Percentiles rank a stretch among this genome's conserved stretches.
Conservation (phyloP, 805 yeast species). For the Metschnikowia reukaufii region DNA sequence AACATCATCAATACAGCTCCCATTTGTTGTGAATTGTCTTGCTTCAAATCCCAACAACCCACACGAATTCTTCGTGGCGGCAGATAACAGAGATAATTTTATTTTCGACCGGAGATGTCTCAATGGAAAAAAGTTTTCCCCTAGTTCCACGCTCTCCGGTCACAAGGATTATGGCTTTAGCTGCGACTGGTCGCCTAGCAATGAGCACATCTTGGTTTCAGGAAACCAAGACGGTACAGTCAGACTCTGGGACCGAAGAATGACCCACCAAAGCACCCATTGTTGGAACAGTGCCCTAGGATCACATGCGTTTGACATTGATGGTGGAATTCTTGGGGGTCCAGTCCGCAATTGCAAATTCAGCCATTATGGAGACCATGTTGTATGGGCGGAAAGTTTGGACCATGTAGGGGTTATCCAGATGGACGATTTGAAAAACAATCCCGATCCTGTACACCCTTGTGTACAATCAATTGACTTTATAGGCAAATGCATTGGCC, state of each 20-base stretch:
- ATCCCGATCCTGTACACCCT: conserved; percentile 12
- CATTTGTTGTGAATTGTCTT: conserved; percentile 53
- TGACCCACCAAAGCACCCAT: conserved; percentile 23
- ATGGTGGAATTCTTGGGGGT: conserved; percentile 31
- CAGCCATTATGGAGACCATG: conserved; percentile 43
- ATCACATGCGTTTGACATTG: conserved; percentile 20
- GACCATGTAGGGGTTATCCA: conserved; percentile 56
- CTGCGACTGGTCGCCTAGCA: conserved; percentile 54
- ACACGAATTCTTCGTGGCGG: conserved; percentile 46
- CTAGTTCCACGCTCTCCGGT: conserved; percentile 32
- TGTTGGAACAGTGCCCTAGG: conserved; percentile 40
- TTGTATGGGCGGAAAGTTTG: conserved; percentile 52
- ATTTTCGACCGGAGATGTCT: conserved; percentile 45
- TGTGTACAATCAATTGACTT: conserved; percentile 50
- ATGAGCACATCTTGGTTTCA: conserved; percentile 47
- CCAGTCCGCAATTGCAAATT: conserved; percentile 56
- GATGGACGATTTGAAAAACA: conserved; percentile 28
- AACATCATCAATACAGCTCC: conserved; percentile 23
- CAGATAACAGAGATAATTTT: conserved; percentile 46
- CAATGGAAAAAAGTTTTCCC: conserved; percentile 3
- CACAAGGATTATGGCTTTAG: conserved; percentile 59
- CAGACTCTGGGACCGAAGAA: conserved; percentile 52
- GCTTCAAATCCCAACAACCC: conserved; percentile 41
- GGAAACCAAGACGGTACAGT: conserved; percentile 65
- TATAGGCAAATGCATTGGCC: conserved; percentile 60